phyloP scores from a whole-genome alignment of 2,329 filamentous ascomycete species.

The Fusarium sp. region DNA sequence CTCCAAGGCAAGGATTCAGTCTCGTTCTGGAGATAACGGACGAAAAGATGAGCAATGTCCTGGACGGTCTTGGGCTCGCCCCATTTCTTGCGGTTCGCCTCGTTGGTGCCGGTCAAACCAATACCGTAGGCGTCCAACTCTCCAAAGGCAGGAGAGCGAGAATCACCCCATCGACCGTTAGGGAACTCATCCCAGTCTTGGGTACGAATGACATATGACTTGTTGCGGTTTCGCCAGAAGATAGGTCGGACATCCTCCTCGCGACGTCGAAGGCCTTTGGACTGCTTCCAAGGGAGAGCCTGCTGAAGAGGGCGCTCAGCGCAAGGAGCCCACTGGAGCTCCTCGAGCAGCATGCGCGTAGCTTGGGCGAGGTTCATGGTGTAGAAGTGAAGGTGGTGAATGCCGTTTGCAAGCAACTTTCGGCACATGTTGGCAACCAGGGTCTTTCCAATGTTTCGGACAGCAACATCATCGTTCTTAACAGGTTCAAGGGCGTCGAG shows the following conservation, averaged over 20 bases:
- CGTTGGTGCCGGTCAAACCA: constrained; percentile 92
- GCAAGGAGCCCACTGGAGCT: constrained; percentile 84
- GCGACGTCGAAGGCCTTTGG: constrained; percentile 86
- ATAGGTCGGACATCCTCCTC: constrained; percentile 97
- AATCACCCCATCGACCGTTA: constrained; percentile 98
- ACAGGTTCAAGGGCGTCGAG: constrained; percentile 85
- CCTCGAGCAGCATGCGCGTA: constrained; percentile 92
- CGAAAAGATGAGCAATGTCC: constrained; percentile 86
- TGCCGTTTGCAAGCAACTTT: constrained; percentile 83
- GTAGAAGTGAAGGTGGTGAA: constrained; percentile 95
- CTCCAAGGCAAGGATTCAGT: constrained; percentile 92
- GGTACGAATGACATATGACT: constrained; percentile 93
- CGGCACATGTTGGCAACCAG: constrained; percentile 92
- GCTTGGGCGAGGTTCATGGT: constrained; percentile 99
- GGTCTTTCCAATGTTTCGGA: constrained; percentile 87
- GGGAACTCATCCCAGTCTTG: constrained; percentile 99
- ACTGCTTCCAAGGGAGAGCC: constrained; percentile 95
- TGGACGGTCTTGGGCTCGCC: constrained; percentile 82
- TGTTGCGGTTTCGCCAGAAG: constrained; percentile 98
- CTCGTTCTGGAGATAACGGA: constrained; percentile 84
- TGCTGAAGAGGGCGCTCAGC: constrained; percentile 83
- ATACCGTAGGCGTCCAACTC: constrained; percentile 95
- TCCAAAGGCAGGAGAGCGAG: constrained; percentile 93
- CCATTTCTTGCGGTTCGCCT: constrained; percentile 96
- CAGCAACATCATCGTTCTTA: constrained; percentile 95